Conservation (phyloP, 2,329 filamentous ascomycete genomes). For the Claviceps cyperi region DNA sequence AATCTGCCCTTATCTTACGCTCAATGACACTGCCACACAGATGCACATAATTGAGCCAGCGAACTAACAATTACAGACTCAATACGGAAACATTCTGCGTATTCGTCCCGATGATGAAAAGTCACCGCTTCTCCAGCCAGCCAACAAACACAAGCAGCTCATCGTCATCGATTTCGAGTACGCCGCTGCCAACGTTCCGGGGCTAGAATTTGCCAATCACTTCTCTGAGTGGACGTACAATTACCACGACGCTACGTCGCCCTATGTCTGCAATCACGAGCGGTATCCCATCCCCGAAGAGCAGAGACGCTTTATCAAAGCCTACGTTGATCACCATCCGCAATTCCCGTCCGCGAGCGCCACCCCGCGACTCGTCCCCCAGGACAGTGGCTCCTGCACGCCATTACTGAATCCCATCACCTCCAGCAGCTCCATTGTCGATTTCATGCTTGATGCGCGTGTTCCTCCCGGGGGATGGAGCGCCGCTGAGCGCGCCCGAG, state of each 20-base stretch:
- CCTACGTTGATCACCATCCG: conserved; percentile 74
- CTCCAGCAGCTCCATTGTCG: conserved; percentile 39
- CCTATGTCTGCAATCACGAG: conserved; percentile 53
- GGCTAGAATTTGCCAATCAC: conserved; percentile 91
- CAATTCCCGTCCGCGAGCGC: conserved; percentile 41
- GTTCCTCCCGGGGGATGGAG: conserved; percentile 38
- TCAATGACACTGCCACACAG: background rate
- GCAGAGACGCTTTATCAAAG: conserved; percentile 70
- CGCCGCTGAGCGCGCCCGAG: conserved; percentile 39
- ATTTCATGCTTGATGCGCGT: conserved; percentile 74
- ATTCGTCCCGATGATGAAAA: conserved; percentile 51
- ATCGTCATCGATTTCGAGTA: conserved; percentile 99
- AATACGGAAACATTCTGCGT: conserved; percentile 95
- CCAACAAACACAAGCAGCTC: conserved; percentile 90
- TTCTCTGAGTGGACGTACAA: conserved; percentile 98
- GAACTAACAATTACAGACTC: conserved; percentile 45
- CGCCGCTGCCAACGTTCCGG: conserved; percentile 72
- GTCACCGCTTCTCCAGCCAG: conserved; percentile 74
- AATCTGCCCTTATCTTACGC: background rate
- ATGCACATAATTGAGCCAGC: background rate
- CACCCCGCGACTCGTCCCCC: conserved; percentile 34
- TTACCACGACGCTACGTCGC: conserved; percentile 59
- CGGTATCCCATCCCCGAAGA: conserved; percentile 67
- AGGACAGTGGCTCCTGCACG: conserved; percentile 24
- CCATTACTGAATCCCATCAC: conserved; percentile 23